Evolutionary conservation across 1,284 basidiomycete species (phyloP).

Genomic region (Coniferiporia sulphurascens): DNA sequence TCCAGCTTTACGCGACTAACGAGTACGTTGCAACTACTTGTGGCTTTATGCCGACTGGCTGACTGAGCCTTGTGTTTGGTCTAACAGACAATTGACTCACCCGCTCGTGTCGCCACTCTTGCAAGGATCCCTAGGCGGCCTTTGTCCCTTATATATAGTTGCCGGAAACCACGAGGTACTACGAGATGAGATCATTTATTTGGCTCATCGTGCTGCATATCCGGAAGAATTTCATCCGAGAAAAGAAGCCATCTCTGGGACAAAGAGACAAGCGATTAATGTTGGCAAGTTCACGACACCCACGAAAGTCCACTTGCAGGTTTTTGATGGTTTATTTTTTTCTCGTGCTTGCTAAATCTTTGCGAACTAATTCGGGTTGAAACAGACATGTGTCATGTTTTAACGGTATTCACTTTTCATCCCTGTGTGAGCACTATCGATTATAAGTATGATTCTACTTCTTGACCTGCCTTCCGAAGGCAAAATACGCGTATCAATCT

Average conservation of each 20-base stretch:
- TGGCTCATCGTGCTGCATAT: slow-evolving; percentile 80
- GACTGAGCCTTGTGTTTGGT: not conserved
- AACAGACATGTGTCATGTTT: slow-evolving; percentile 59
- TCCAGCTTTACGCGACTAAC: slow-evolving; percentile 81
- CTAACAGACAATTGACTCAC: slow-evolving; percentile 64
- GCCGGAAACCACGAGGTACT: slow-evolving; percentile 78
- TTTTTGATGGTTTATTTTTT: slow-evolving; percentile 48
- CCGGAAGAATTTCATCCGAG: slow-evolving; percentile 66
- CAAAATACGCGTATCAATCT: slow-evolving; percentile 52
- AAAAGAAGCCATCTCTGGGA: slow-evolving; percentile 47
- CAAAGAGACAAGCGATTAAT: slow-evolving; percentile 47
- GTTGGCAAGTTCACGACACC: slow-evolving; percentile 52
- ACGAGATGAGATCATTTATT: slow-evolving; percentile 77
- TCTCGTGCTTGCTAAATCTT: not conserved
- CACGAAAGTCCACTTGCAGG: slow-evolving; percentile 80
- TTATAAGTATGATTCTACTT: not conserved
- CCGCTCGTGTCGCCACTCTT: slow-evolving; percentile 77
- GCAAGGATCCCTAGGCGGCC: slow-evolving; percentile 74
- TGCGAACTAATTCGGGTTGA: not conserved
- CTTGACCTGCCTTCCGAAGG: slow-evolving; percentile 29
- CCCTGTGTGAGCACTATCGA: slow-evolving; percentile 44
- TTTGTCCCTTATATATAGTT: slow-evolving; percentile 79
- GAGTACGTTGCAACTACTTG: slow-evolving; percentile 36
- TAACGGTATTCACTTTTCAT: slow-evolving; percentile 67
- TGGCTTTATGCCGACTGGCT: not conserved